Evolutionary conservation across 768 basidiomycete genomes (phyloP), one percentile per base, ranked within the genome.

Genomic region (Russula ochroleuca): DNA sequence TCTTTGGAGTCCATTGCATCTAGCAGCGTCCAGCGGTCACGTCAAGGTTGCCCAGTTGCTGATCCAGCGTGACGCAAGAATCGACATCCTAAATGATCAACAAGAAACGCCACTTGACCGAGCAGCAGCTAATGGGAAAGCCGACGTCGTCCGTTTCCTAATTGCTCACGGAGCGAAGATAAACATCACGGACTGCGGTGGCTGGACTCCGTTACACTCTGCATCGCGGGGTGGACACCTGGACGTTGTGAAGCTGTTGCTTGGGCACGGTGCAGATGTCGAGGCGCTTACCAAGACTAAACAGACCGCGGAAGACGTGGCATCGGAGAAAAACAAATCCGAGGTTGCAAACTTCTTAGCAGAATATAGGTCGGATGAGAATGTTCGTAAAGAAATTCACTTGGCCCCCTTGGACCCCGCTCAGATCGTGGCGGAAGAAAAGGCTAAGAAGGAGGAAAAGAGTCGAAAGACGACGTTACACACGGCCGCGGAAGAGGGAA

Each of bases 121-220:
- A 28, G 56, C 56, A 19, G 45, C 57, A 1, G 14, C 28, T n/a
- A 31, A 51, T 21, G 62, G 62, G 38, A 13, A 43, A 0, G 25
- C 41, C 38, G 38, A 63, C 14, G 6, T 37, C 13, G 62, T n/a
- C 17, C 48, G 21, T 6, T 25, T 57, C 17, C 14, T 63, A 5
- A 37, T 63, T 49, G 57, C 58, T 15, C 28, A 38, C 10, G 62
- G 56, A 50, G 62, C 62, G 28, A 23, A 52, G 19, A 13, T 63
- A 8, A 14, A 47, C 5, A 10, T 56, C 13, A 9, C 5, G 1
- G 38, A 57, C 19, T 25, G 28, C 31, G 17, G 17, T 13, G 63
- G 63, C 51, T 38, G 47, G 25, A 63, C 57, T 14, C 48, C 48
- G 10, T 37, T 63, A 37, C 49, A 64, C n/a, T 15, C 21, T 2